Conservation (phyloP, 1,284 basidiomycete species). For the Leccinum variabile region DNA sequence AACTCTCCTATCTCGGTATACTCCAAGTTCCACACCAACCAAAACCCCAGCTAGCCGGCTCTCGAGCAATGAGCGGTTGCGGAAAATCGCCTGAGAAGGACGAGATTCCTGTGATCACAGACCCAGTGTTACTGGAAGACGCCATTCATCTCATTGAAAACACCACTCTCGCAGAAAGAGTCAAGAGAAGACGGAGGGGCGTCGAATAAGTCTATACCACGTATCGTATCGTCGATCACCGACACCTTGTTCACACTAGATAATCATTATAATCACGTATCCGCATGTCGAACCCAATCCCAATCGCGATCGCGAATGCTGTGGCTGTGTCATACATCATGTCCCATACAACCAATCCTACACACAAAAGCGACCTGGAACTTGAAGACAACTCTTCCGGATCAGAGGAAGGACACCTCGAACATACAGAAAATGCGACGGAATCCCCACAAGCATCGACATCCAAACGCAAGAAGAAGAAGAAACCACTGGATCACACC, state of each 20-base stretch:
- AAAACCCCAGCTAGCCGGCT: neutral
- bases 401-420: slow-evolving; percentile 39
- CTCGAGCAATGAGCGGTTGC: neutral
- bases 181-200: neutral
- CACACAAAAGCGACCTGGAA: slow-evolving; percentile 38
- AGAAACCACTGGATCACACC: slow-evolving; percentile 49
- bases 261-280: too few species aligned
- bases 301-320: neutral
- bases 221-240: neutral
- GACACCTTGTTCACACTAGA: too few species aligned
- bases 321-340: slow-evolving; percentile 9
- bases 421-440: slow-evolving; percentile 23
- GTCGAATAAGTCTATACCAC: neutral
- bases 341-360: slow-evolving; percentile 36
- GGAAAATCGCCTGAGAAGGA: neutral
- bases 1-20: neutral
- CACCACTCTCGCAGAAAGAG: neutral
- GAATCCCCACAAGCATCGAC: slow-evolving; percentile 40
- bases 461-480: slow-evolving; percentile 72
- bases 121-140: neutral
- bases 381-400: slow-evolving; percentile 28
- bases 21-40: neutral
- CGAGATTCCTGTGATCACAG: neutral
- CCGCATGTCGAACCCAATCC: too few species aligned
- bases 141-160: neutral